Percentiles rank a stretch among this genome's conserved stretches.
Evolutionary conservation across 371 early-diverging fungal genomes (phyloP).

Genomic region (Saksenaea vasiformis): DNA sequence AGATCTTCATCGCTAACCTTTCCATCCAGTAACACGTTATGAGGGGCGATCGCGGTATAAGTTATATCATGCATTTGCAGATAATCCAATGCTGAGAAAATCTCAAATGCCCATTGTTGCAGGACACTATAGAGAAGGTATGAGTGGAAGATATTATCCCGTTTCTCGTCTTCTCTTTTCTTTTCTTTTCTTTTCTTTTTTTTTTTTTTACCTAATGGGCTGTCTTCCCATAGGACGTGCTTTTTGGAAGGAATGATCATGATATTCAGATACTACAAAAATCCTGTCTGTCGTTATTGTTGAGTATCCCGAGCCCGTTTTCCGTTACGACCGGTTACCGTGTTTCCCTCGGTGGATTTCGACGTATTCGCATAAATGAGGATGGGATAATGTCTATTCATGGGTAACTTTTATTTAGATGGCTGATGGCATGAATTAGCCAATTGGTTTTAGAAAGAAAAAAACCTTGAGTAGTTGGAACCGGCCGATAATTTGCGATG

Average conservation of each 20-base stretch:
- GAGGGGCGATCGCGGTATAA: constrained; percentile 53
- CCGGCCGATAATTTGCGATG: constrained; percentile 62
- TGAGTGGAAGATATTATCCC: too few relatives aligned
- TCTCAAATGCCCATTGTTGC: constrained; percentile 59
- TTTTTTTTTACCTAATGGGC: background rate
- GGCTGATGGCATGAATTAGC: background rate
- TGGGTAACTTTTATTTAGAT: background rate
- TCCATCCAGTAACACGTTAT: constrained; percentile 54
- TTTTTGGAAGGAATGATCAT: constrained; percentile 42
- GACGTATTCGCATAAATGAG: constrained; percentile 59
- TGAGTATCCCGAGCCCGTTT: background rate
- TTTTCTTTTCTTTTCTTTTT: too few relatives aligned
- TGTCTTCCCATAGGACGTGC: constrained; percentile 19
- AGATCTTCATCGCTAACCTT: constrained; percentile 25
- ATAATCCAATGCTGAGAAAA: constrained; percentile 54
- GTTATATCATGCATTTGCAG: constrained; percentile 48
- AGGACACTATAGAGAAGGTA: constrained; percentile 21
- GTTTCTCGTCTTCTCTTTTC: too few relatives aligned
- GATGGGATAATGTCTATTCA: constrained; percentile 52
- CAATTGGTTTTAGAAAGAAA: too few relatives aligned
- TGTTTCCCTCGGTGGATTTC: constrained; percentile 65
- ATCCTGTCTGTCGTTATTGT: constrained; percentile 45
- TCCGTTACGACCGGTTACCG: constrained; percentile 32
- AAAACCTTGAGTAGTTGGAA: constrained; percentile 60
- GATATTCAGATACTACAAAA: constrained; percentile 62